Percentiles rank a stretch among this genome's conserved stretches.
phyloP scores from a whole-genome alignment of 352 stramenopile genomes.

The Phytophthora fragariaefolia region DNA sequence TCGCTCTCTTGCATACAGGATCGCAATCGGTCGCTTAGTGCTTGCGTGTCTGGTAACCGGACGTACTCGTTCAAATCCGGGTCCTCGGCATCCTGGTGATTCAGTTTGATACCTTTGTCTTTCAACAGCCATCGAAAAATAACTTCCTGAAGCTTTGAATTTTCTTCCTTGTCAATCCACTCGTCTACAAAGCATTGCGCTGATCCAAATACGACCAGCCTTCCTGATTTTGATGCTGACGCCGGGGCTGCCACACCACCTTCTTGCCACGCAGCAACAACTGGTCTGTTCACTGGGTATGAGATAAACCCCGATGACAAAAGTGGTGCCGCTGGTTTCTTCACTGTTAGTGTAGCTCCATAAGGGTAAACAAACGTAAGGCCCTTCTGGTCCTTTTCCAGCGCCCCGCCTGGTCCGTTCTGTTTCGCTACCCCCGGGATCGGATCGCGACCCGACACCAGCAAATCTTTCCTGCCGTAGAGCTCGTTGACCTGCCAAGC shows the following conservation, averaged over 20 bases:
- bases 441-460: constrained; percentile 34
- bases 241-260: constrained; percentile 65
- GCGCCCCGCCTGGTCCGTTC: constrained; percentile 43
- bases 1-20: constrained; percentile 96
- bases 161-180: constrained; percentile 96
- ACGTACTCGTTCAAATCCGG: constrained; percentile 91
- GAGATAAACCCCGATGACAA: constrained; percentile 95
- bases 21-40: constrained; percentile 91
- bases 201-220: constrained; percentile 91
- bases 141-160: constrained; percentile 92
- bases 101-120: constrained; percentile 75
- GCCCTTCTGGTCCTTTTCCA: constrained; percentile 87
- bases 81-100: constrained; percentile 77
- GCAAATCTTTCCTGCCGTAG: constrained; percentile 68
- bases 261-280: constrained; percentile 91
- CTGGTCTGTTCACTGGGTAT: constrained; percentile 95
- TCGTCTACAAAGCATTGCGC: constrained; percentile 95
- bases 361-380: constrained; percentile 97
- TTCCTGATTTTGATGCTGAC: constrained; percentile 48
- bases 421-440: constrained; percentile 13
- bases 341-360: constrained; percentile 93
- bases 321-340: constrained; percentile 86
- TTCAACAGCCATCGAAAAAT: constrained; percentile 94
- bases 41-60: constrained; percentile 94
- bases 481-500: constrained; percentile 58